Conservation (phyloP, 805 yeast species). For the Brettanomyces anomalus region DNA sequence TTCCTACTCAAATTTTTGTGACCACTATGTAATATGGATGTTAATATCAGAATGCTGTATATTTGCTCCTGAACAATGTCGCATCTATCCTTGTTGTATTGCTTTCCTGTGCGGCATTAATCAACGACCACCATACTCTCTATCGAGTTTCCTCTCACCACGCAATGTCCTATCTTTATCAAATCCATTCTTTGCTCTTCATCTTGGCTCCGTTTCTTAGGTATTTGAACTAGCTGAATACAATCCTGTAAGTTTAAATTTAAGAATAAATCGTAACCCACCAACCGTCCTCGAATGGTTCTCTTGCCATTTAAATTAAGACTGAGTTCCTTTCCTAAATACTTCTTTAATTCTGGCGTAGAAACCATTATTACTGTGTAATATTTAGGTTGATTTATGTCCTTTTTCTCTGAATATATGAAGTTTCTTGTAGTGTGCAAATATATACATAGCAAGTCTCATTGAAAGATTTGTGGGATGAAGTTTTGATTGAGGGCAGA, state of each 20-base stretch:
- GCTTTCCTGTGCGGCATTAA: too few relatives aligned
- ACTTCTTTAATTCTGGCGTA: conserved; percentile 38
- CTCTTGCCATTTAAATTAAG: conserved; percentile 75
- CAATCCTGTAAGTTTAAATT: conserved; percentile 25
- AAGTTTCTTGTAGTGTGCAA: too few relatives aligned
- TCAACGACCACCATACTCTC: conserved; percentile 33
- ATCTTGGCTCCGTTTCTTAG: not conserved
- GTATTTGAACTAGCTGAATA: conserved; percentile 5
- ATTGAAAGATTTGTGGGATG: too few relatives aligned
- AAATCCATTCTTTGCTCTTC: conserved; percentile 8
- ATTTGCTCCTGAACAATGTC: too few relatives aligned
- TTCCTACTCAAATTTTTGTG: too few relatives aligned
- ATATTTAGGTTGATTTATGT: too few relatives aligned
- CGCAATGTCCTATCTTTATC: conserved; percentile 25
- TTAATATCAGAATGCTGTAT: not conserved
- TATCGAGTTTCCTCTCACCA: conserved; percentile 45
- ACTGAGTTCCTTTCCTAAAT: conserved; percentile 67
- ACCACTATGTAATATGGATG: not conserved
- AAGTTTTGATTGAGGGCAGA: too few relatives aligned
- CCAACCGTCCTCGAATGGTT: conserved; percentile 65
- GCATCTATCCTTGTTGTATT: too few relatives aligned
- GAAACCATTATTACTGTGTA: conserved; percentile 21
- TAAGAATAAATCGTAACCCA: conserved; percentile 68
- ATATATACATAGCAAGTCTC: too few relatives aligned
- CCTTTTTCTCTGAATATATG: too few relatives aligned